Base-by-base conservation (phyloP, 441 rosid species). In the Raphanus hybrid region DNA sequence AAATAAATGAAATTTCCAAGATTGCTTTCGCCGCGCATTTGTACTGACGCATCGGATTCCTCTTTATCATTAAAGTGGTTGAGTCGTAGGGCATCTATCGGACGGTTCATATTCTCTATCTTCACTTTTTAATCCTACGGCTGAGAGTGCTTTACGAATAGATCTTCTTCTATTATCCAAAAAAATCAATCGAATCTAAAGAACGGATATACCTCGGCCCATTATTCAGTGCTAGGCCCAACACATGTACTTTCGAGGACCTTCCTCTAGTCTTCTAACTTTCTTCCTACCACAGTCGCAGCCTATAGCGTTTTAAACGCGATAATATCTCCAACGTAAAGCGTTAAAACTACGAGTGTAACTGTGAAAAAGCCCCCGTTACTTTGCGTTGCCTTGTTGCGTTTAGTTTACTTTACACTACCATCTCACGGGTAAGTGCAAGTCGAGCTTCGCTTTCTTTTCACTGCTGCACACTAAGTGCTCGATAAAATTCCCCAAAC, bases 401-500 rank as follows among this genome's bases (percentile, higher is more conserved):
- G 34, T 29, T 58, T 16, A 71, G 29, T 20, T 57, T 71, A 8
- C 50, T 29, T 29, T 29, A 29, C 34, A 5, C 16, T 70, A 37
- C 54, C 52, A 58, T 65, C 1, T 9, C 12, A 2, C 57, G 2
- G 67, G 61, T 57, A 43, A 6, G 37, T 15, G 4, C 27, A 3
- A 0, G 0, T 23, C 0, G 0, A 5, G 3, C 3, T 29, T 61
- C 4, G n/a, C 27, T 50, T 26, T 18, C 1, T 78, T 8, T 41
- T 27, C 1, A 0, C 14, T 43, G 78, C 74, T 43, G 78, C 74
- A 43, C 75, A 26, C 71, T 37, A 77, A 5, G 0, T 82, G 87
- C 29, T 82, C 70, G 83, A 82, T 72, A 29, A 68, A 80, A 82
- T 72, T 60, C 59, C 80, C 26, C 74, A 75, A 11, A 60, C 61